Conservation (phyloP, 306 rosid species). For the Gastrolobium villosum region DNA sequence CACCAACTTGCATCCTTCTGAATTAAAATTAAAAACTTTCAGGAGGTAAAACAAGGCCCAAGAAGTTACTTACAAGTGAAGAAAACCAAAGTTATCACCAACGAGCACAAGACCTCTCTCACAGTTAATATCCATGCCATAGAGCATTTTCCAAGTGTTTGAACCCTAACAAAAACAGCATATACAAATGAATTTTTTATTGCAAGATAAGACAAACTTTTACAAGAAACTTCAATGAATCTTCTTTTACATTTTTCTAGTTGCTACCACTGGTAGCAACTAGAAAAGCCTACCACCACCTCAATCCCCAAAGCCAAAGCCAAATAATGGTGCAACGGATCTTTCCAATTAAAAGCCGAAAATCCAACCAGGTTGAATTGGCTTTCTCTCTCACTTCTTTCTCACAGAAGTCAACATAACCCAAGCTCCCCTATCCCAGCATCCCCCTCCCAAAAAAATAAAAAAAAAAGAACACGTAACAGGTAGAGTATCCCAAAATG, state of each 20-base stretch:
- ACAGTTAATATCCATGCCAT: conserved; percentile 93
- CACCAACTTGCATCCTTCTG: not conserved
- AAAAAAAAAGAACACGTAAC: not conserved
- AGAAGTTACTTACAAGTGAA: conserved; percentile 71
- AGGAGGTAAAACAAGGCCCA: not conserved
- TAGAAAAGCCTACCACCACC: not conserved
- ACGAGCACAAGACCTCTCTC: conserved; percentile 82
- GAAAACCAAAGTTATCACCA: conserved; percentile 89
- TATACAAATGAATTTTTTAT: conserved; percentile 22
- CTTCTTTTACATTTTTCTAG: not conserved
- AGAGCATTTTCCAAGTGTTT: conserved; percentile 82
- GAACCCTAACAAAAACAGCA: conserved; percentile 69
- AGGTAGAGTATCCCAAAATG: not conserved
- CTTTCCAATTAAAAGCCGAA: conserved; percentile 15
- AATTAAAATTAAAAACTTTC: not conserved
- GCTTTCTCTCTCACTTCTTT: conserved; percentile 8
- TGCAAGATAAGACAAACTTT: conserved; percentile 2
- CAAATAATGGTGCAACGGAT: not conserved
- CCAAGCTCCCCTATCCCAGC: not conserved
- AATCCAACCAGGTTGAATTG: not conserved
- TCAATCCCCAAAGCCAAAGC: not conserved
- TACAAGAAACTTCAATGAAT: conserved; percentile 9
- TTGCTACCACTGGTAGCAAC: not conserved
- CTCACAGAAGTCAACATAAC: not conserved
- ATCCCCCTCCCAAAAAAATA: not conserved